Base-by-base conservation (phyloP, 306 rosid genomes). In the Cyamopsis tetragonoloba region DNA sequence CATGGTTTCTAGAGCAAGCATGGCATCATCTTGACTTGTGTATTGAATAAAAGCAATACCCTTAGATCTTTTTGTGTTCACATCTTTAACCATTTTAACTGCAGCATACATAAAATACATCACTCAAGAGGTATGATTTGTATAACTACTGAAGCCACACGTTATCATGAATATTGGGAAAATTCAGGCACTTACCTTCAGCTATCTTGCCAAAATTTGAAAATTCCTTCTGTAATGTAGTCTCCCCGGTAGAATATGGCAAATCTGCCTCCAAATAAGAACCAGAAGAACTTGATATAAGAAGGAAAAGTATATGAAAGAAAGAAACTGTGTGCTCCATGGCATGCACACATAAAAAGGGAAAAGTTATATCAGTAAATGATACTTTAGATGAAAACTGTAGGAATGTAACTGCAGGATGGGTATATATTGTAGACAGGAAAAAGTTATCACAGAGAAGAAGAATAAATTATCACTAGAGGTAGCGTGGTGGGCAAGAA, bases 11-110 rank as follows among this genome's bases (percentile, higher is more conserved):
- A 89, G 64, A 14, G 98, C 98, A 51, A 78, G 88, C 88, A 93
- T 68, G 14, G 97, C 97, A 19, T 81, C 95, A 37, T 86, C 91
- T 74, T 82, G 96, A 75, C 76, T 59, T 19, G 87, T 86, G 56
- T 83, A 93, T 27, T 89, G 98, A 78, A 93, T 85, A 69, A 86
- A 93, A n/a, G 98, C 98, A 68, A 49, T 77, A 24, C 98, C 98
- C 74, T 80, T 93, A 0, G 95, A 79, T 68, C 79, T 80, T 73
- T 78, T 77, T 0, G 88, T 76, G 37, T 27, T 28, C 26, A 38
- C 78, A 76, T 93, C 93, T 73, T 84, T 88, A 15, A 78, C 75
- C 68, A 89, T 46, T 53, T 84, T 74, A 59, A 88, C 98, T 93
- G 87, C 70, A 66, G 49, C 28, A 7, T 0, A 55, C 14, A 6